Conservation (phyloP, 2,329 filamentous ascomycete species). For the Sclerotinia glacialis region DNA sequence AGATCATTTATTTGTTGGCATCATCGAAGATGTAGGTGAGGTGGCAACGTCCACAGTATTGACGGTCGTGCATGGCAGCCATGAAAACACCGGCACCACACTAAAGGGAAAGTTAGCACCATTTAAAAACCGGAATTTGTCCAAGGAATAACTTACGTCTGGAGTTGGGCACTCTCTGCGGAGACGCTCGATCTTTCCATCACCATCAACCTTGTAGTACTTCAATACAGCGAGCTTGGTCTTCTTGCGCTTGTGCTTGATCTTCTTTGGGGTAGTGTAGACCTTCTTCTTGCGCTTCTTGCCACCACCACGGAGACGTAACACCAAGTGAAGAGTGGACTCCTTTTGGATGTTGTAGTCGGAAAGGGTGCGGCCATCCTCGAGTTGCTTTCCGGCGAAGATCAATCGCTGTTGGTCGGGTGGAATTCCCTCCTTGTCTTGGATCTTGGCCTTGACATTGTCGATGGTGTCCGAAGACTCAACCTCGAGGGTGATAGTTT, state of each 20-base stretch:
- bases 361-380: slow-evolving; percentile 96
- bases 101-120: slow-evolving; percentile 50
- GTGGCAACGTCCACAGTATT: slow-evolving; percentile 66
- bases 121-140: not conserved
- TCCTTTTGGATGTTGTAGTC: slow-evolving; percentile 99
- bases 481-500: slow-evolving; percentile 99
- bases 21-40: slow-evolving; percentile 73
- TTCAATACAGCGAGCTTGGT: slow-evolving; percentile 99
- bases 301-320: slow-evolving; percentile 95
- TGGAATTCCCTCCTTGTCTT: slow-evolving; percentile 99
- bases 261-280: slow-evolving; percentile 99
- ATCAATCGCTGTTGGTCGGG: slow-evolving; percentile 99
- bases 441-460: slow-evolving; percentile 99
- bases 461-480: slow-evolving; percentile 99
- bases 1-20: slow-evolving; percentile 51
- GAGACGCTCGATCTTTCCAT: slow-evolving; percentile 99
- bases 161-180: slow-evolving; percentile 94
- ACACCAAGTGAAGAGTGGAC: slow-evolving; percentile 95
- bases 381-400: slow-evolving; percentile 99
- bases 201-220: slow-evolving; percentile 99
- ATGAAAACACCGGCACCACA: slow-evolving; percentile 99
- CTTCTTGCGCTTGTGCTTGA: slow-evolving; percentile 99
- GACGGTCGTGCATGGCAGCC: slow-evolving; percentile 99
- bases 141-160: slow-evolving; percentile 59
- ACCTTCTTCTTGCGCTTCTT: slow-evolving; percentile 99